Base-by-base conservation (phyloP, 768 basidiomycete species). In the Symmetrospora coprosmae region DNA sequence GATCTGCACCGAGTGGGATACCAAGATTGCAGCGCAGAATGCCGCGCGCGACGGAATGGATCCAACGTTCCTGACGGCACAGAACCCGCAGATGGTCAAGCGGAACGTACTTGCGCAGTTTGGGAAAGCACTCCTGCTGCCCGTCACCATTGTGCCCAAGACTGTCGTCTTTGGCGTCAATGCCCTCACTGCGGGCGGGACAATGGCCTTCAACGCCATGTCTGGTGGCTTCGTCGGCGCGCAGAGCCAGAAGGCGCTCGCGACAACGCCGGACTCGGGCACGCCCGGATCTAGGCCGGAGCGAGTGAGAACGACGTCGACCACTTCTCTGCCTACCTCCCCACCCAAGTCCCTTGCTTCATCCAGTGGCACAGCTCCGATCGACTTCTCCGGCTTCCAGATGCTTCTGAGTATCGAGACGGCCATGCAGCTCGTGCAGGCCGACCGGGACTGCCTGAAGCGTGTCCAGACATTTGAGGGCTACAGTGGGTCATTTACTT, bases 81-180 rank as follows among this genome's bases (percentile, higher is more conserved):
- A 84, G 51, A 92, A 96, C 68, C 92, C 92, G 0, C 88, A 88
- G 1, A 81, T 82, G 63, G 81, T 91, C 61, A 99, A 99, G 69
- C 82, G 87, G 39, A 94, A 85, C 66, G 86, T 97, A 7, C 78
- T 97, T 1, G 84, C 88, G 0, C 86, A 88, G 0, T 97, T 99
- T 72, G 86, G 86, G 2, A 83, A 86, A 62, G 79, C 88, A 1
- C 81, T 99, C 5, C 75, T 97, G 0, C 76, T 97, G 0, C 92
- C 94, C 0, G 94, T 99, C 17, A 94, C 91, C 1, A 92, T 97
- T 70, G 90, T 97, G 1, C 92, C 92, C 0, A 81, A 86, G 14
- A 81, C 84, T 1, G 79, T 80, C 21, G 68, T 71, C 1, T 72
- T 68, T 49, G 73, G 72, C 1, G 67, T 74, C 33, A 73, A 72